These are phyloP conservation scores for Gnaphalium uliginosum DNA, from an alignment of 129 eudicot species.

Conservation along the genomic window DNA sequence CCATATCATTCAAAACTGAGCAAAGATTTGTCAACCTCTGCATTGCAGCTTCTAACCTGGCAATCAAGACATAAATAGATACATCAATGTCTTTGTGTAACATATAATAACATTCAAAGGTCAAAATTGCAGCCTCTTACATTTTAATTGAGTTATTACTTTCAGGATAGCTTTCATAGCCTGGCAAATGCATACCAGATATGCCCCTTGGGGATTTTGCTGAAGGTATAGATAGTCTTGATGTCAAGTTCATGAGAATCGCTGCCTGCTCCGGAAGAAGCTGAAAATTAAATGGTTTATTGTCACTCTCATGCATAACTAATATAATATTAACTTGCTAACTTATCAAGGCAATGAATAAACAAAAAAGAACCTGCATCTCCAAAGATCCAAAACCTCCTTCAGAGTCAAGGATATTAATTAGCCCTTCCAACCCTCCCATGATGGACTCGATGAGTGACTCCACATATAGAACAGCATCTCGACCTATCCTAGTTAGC, in stretches of 20 bases:
- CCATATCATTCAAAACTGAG: slow-evolving; percentile 96
- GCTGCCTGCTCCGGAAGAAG: slow-evolving; percentile 99
- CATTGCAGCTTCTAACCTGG: slow-evolving; percentile 99
- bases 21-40: slow-evolving; percentile 98
- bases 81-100: slow-evolving; percentile 8
- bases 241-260: slow-evolving; percentile 78
- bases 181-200: slow-evolving; percentile 83
- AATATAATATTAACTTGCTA: neutral
- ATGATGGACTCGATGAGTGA: slow-evolving; percentile 96
- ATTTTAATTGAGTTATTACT: slow-evolving; percentile 80
- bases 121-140: slow-evolving; percentile 41
- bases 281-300: slow-evolving; percentile 42
- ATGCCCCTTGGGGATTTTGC: slow-evolving; percentile 76
- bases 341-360: slow-evolving; percentile 6
- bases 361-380: slow-evolving; percentile 73
- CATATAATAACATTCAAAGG: slow-evolving; percentile 2
- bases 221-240: slow-evolving; percentile 67
- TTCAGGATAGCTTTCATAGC: slow-evolving; percentile 96
- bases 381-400: slow-evolving; percentile 99
- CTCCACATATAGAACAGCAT: slow-evolving; percentile 96
- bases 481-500: slow-evolving; percentile 94
- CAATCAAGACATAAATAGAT: slow-evolving; percentile 17
- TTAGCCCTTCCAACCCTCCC: slow-evolving; percentile 99
- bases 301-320: slow-evolving; percentile 30
- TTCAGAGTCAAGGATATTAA: slow-evolving; percentile 96